Base-by-base conservation (phyloP, 2,329 filamentous ascomycete genomes). In the Fusarium poae region DNA sequence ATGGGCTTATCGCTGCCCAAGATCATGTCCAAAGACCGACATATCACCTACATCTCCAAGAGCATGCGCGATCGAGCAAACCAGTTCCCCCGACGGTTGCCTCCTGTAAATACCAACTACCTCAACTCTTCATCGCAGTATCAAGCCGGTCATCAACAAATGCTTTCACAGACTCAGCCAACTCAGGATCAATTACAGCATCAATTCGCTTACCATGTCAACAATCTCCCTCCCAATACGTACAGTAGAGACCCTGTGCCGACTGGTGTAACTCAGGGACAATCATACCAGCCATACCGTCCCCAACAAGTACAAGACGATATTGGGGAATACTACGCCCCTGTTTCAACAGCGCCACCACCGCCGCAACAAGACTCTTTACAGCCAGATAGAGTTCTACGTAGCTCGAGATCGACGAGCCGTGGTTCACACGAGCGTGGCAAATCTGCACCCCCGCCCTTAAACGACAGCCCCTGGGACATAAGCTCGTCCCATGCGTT, bases 1-100 rank as follows among this genome's bases (percentile, higher is more conserved):
- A 84, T 86, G 61, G 83, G 85, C 30, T 75, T 87, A 25, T 85
- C 84, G 1, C 85, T 82, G 80, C 78, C 79, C n/a, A 80, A 79
- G 39, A 79, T 82, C 57, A 62, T 80, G 15, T 78, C 81, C 15
- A 82, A 80, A 60, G 80, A 76, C 52, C 83, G 83, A 62, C 80
- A 81, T 29, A 63, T 84, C 62, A 82, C 82, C 44, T 86, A 84
- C 67, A 81, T 79, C 67, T 86, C 84, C 20, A 80, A 80, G 58
- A 80, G 78, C 56, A 72, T 83, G 54, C 82, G 82, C 64, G 74
- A 84, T 67, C 77, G 80, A 74, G 62, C 76, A 55, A 67, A 80
- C 21, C 75, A 78, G 32, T 84, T 84, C 40, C 82, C 83, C 23
- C 82, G 82, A 48, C 82, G 83, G 60, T 77, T 83, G 6, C 80